Base-by-base conservation (phyloP, 352 stramenopile genomes). In the Albugo laibachii region DNA sequence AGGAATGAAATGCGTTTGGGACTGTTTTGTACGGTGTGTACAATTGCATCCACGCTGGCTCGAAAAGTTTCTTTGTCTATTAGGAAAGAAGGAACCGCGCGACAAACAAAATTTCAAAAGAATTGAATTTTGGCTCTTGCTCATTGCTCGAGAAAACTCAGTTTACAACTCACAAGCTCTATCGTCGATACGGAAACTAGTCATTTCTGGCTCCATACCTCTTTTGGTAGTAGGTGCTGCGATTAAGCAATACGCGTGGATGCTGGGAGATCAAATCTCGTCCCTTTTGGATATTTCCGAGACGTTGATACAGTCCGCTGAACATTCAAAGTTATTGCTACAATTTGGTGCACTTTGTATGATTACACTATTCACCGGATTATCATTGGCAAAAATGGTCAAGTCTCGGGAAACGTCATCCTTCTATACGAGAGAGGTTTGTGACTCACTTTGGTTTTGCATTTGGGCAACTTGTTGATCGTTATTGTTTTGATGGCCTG, bases 361-460 rank as follows among this genome's bases (percentile, higher is more conserved):
- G 77, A 39, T 59, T 75, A 27, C 64, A 81, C 45, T 66, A 75
- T 13, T 62, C 65, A 0, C 44, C 38, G 24, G 24, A 8, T 3
- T 31, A 31, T 31, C 8, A 31, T 31, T 8, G 24, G 24, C 24
- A 31, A 8, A 31, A 31, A 31, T 31, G 24, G 24, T 31, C 1
- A 36, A 19, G 12, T 38, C 13, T 5, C 47, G 49, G 20, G 38
- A 52, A 19, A 54, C 59, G 39, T 56, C 57, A 0, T 52, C 44
- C 11, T 73, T 71, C 20, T 77, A 77, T 40, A 62, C 71, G 42
- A 59, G 62, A 40, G 64, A 81, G 60, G 69, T 80, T 45, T 39
- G 49, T 15, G 13, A 15, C n/a, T 53, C 16, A 18, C 20, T 10
- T 43, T 10, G 38, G 8, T 24, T 43, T 43, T 8, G 8, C 3